These are phyloP conservation scores for Alloteropsis semialata DNA, from an alignment of 176 grass and related monocot species.

Conservation along the genomic window DNA sequence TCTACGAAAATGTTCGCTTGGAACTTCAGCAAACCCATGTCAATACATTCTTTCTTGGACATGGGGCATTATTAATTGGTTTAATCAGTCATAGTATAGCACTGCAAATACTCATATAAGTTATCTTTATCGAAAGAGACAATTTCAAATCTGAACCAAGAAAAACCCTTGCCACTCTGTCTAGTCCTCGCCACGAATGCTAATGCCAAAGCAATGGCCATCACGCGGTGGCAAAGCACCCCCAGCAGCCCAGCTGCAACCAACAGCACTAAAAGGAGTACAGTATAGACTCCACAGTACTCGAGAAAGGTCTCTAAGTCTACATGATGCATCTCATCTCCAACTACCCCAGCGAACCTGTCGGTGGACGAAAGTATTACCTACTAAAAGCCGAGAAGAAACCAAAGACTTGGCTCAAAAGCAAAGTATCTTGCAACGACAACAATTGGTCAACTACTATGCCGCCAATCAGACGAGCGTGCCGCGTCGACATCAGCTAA, in stretches of 20 bases:
- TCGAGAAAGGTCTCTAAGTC: background rate
- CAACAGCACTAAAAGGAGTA: background rate
- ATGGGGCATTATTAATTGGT: no score
- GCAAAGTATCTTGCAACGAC: constrained; percentile 16
- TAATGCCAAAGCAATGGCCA: background rate
- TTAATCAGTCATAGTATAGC: background rate
- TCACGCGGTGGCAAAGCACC: background rate
- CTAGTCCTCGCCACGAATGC: background rate
- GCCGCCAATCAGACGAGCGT: background rate
- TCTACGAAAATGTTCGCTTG: background rate
- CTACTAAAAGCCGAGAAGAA: constrained; percentile 4
- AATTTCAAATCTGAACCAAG: background rate
- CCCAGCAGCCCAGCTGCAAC: background rate
- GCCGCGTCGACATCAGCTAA: background rate
- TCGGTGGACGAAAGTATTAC: constrained; percentile 18
- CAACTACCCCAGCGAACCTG: background rate
- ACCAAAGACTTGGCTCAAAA: constrained; percentile 21
- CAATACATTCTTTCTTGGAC: background rate
- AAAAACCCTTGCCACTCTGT: background rate
- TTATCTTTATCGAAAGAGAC: background rate
- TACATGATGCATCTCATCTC: background rate
- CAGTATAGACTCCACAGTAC: background rate
- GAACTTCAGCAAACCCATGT: background rate
- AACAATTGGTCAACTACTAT: background rate
- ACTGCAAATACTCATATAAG: background rate